phyloP scores from a whole-genome alignment of 495 filamentous ascomycete genomes.

The Talaromyces trachyspermus region DNA sequence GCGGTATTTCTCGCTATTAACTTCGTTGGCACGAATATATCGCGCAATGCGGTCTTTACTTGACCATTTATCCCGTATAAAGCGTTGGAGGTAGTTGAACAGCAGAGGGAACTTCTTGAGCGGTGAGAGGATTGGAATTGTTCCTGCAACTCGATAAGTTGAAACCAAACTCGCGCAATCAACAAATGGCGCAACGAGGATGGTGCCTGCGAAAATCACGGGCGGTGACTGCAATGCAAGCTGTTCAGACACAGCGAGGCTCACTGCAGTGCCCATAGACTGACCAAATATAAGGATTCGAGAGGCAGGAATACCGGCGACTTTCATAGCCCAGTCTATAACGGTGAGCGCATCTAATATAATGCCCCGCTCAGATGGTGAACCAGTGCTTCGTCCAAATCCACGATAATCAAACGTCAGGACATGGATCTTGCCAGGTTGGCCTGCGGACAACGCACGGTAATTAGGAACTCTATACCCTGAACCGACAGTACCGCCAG shows the following conservation, averaged over 20 bases:
- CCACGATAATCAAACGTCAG: slow-evolving; percentile 73
- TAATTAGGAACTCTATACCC: slow-evolving; percentile 54
- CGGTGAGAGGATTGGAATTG: slow-evolving; percentile 35
- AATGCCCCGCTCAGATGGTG: slow-evolving; percentile 63
- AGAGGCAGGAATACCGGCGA: slow-evolving; percentile 52
- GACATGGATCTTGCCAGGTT: slow-evolving; percentile 50
- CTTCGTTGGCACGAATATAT: slow-evolving; percentile 22
- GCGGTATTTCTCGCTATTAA: slow-evolving; percentile 18
- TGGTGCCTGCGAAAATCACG: slow-evolving; percentile 23
- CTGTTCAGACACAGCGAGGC: slow-evolving; percentile 53
- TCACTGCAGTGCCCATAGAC: slow-evolving; percentile 68
- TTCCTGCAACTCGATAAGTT: slow-evolving; percentile 39
- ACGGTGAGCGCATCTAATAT: slow-evolving; percentile 59
- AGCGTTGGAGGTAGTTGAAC: slow-evolving; percentile 27
- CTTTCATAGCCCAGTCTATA: slow-evolving; percentile 58
- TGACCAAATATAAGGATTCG: slow-evolving; percentile 70
- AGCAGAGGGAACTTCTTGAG: slow-evolving; percentile 31
- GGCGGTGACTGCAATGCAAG: slow-evolving; percentile 36
- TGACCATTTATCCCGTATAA: slow-evolving; percentile 39
- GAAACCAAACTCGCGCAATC: slow-evolving; percentile 34
- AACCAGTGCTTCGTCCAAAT: slow-evolving; percentile 63
- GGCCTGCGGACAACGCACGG: slow-evolving; percentile 50
- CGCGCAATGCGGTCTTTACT: slow-evolving; percentile 33
- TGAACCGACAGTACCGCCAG: slow-evolving; percentile 60
- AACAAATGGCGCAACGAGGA: slow-evolving; percentile 36